phyloP scores from a whole-genome alignment of 257 asterid genomes.

The Rauvolfia tetraphylla region DNA sequence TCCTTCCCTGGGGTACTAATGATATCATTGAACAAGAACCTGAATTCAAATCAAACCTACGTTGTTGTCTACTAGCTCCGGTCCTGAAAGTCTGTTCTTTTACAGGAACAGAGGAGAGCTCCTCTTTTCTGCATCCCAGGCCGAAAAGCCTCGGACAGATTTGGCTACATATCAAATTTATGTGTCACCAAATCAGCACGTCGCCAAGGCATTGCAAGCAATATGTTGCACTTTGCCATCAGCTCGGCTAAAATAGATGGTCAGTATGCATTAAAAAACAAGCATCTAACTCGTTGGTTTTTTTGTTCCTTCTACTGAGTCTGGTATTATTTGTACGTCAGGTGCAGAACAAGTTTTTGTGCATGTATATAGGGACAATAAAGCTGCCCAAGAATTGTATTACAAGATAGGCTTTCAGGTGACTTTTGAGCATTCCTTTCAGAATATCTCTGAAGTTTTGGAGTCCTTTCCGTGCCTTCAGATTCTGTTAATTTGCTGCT shows the following conservation, averaged over 20 bases:
- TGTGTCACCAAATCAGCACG: conserved; percentile 75
- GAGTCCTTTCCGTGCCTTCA: neutral
- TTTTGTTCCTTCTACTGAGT: neutral
- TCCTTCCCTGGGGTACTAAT: conserved; percentile 52
- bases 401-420: conserved; percentile 65
- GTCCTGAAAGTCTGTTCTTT: conserved; percentile 6
- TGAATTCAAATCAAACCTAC: neutral
- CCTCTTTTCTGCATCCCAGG: conserved; percentile 35
- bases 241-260: conserved; percentile 40
- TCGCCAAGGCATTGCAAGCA: conserved; percentile 57
- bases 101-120: conserved; percentile 42
- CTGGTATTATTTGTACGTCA: conserved; percentile 13
- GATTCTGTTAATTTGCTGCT: neutral
- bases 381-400: conserved; percentile 51
- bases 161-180: conserved; percentile 59
- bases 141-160: conserved; percentile 27
- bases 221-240: conserved; percentile 50
- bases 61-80: neutral
- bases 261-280: conserved; percentile 17
- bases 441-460: neutral
- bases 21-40: neutral
- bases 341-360: conserved; percentile 61
- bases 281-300: too few species aligned
- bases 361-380: conserved; percentile 55
- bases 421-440: neutral